Evolutionary conservation across 441 rosid genomes (phyloP).

Genomic region (Euphorbia corollata): DNA sequence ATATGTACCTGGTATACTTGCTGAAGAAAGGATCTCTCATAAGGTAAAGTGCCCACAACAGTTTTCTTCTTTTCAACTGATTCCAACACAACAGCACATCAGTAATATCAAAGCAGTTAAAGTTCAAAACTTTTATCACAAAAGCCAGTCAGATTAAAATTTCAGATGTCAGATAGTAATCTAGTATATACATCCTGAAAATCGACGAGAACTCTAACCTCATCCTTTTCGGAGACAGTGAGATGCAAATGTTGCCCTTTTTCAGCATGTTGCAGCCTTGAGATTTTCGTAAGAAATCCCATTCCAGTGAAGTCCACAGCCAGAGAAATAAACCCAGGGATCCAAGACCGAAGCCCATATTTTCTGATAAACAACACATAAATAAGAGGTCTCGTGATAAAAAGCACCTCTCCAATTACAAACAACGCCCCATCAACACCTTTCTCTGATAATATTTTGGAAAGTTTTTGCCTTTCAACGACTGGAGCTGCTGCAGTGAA

Average conservation of each 20-base stretch:
- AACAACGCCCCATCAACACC: constrained; percentile 56
- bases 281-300: constrained; percentile 42
- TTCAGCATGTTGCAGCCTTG: constrained; percentile 30
- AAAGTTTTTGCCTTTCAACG: constrained; percentile 41
- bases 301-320: constrained; percentile 53
- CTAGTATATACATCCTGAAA: neutral
- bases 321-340: constrained; percentile 80
- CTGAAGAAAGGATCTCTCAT: constrained; percentile 95
- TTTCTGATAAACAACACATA: constrained; percentile 73
- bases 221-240: constrained; percentile 52
- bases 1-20: constrained; percentile 61
- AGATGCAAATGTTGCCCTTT: constrained; percentile 34
- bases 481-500: constrained; percentile 35
- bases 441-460: constrained; percentile 53
- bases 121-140: neutral
- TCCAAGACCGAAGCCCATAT: constrained; percentile 77
- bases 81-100: constrained; percentile 19
- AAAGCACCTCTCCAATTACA: constrained; percentile 64
- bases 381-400: constrained; percentile 71
- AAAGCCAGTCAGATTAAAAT: neutral
- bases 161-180: too few species aligned
- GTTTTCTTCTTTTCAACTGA: constrained; percentile 73
- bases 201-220: constrained; percentile 42
- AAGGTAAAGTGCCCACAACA: constrained; percentile 82
- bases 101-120: constrained; percentile 6